A percentile compares a stretch with the other conserved stretches of the same genome.
Conservation (phyloP, 345 rosid species). For the Euphorbia peplus region DNA sequence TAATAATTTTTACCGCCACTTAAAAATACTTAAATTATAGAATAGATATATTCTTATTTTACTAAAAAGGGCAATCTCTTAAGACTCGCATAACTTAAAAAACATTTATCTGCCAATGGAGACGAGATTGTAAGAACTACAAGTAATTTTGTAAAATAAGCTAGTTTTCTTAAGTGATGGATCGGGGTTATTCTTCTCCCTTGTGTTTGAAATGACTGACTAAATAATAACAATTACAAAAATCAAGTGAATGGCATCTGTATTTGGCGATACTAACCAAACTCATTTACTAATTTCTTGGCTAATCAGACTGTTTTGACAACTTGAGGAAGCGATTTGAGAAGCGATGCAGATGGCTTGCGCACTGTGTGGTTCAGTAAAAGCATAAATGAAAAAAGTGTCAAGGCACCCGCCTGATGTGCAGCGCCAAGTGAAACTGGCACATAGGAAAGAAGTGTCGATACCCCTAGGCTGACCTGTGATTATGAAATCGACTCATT, state of each 20-base stretch:
- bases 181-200: background rate
- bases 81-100: too few relatives aligned
- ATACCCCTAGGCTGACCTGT: conserved; percentile 79
- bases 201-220: background rate
- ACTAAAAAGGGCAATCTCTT: too few relatives aligned
- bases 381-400: conserved; percentile 70
- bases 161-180: background rate
- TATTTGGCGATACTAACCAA: background rate
- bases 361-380: conserved; percentile 78
- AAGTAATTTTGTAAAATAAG: background rate
- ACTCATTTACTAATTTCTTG: background rate
- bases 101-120: too few relatives aligned
- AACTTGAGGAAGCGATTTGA: conserved; percentile 74
- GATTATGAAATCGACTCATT: background rate
- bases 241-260: background rate
- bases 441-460: conserved; percentile 82
- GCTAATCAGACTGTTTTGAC: conserved; percentile 32
- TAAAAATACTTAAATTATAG: too few relatives aligned
- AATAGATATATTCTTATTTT: too few relatives aligned
- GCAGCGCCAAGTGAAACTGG: conserved; percentile 81
- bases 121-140: background rate
- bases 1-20: too few relatives aligned
- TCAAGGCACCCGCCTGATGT: conserved; percentile 84
- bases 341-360: conserved; percentile 65
- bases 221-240: background rate